Base-by-base conservation (phyloP, 345 rosid species). In the Rhodamnia argentea region DNA sequence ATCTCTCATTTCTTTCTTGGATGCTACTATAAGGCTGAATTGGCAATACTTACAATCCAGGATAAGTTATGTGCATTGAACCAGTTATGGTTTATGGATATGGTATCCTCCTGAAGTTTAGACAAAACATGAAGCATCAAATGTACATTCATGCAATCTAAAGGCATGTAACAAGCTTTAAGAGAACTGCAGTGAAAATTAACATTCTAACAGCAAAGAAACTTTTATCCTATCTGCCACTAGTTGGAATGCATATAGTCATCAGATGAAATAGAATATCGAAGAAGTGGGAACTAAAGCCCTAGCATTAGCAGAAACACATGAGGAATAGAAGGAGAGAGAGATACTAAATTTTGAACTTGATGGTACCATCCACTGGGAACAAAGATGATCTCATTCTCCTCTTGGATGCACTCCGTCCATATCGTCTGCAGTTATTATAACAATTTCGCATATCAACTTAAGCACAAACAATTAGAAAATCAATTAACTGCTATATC, bases 321-420 rank as follows among this genome's bases (percentile, higher is more conserved):
- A 13, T 3, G 44, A 83, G 55, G 52, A n/a, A n/a, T 18, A 23
- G 55, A 51, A 29, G 13, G 85, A 11, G 57, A 78, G 52, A 83
- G 57, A 84, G 47, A 57, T 91, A 96, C 99, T 95, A 96, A 89
- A 93, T 97, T 97, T 84, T 92, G 96, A 84, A 97, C 99, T 96
- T 97, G 99, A 92, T 97, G 97, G 91, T 94, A 95, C 99, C 99
- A 97, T 88, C 99, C 99, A 84, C 99, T 95, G 42, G 99, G 99
- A 85, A 96, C 99, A 92, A 93, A 96, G 86, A 96, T 92, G 84
- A 92, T 89, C 87, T 95, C 98, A 84, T 94, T 93, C 52, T 89
- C 85, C 86, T 92, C 95, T 91, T 96, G 99, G 89, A 87, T 88
- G 90, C 98, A 95, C 83, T 94, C 98, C 86, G 93, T 85, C 99